Base-by-base conservation (phyloP, 2,329 filamentous ascomycete genomes). In the Colletotrichum sansevieriae region DNA sequence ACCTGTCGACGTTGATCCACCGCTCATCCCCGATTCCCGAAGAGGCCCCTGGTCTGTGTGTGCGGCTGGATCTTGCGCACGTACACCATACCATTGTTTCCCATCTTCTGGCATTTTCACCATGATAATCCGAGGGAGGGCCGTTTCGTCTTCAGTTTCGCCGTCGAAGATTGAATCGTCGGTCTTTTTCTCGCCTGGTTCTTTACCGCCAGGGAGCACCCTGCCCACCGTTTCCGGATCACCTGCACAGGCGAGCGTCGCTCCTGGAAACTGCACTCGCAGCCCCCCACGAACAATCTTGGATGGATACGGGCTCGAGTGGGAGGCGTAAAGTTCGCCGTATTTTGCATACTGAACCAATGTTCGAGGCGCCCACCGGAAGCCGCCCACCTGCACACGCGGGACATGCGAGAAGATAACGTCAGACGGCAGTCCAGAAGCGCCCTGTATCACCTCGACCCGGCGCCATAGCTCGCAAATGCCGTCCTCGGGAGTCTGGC, bases 381-480 rank as follows among this genome's bases (percentile, higher is more conserved):
- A 64, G 3, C 57, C 44, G 18, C 51, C 18, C 9, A 29, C 25
- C 11, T 44, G 22, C 9, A 47, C 44, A 43, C 68, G 65, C 25
- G 68, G 65, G 25, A 68, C 29, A n/a, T n/a, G 20, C 37, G 52
- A 59, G 54, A 70, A 68, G 54, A 63, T 49, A 8, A 59, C 35
- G 33, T 55, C 58, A n/a, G 51, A 22, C 33, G 67, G 41, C 11
- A 56, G 29, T 2, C 47, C 59, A 15, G 20, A 33, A n/a, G 15
- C 44, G 33, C 25, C 20, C 33, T 37, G 35, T 9, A 25, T n/a
- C 29, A n/a, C 20, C 35, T 70, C 29, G 3, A 52, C 35, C 12
- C 39, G 18, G 33, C 47, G 46, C 68, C 68, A 68, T n/a, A 68
- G 20, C 41, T 66, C 63, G 18, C 65, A 64, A 47, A 68, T 68